Percentiles rank a stretch among this genome's conserved stretches.
Evolutionary conservation across 371 early-diverging fungal genomes (phyloP).

Genomic region (Entomophthora muscae): DNA sequence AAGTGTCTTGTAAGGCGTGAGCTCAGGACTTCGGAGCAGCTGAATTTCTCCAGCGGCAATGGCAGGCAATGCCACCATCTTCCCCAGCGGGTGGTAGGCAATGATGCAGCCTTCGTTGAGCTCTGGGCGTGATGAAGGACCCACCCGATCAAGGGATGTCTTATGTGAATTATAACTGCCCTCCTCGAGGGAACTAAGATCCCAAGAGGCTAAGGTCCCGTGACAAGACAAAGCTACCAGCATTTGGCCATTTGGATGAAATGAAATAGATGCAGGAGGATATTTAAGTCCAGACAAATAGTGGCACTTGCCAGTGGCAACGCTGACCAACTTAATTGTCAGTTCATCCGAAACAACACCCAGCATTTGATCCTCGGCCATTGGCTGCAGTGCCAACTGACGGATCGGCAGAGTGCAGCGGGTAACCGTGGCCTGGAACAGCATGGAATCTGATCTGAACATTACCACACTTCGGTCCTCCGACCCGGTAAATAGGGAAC

Average conservation of each 20-base stretch:
- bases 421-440: not conserved
- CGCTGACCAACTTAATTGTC: not conserved
- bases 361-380: not conserved
- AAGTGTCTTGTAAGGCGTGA: not conserved
- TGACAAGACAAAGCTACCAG: not conserved
- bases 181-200: not conserved
- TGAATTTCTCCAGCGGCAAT: not conserved
- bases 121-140: not conserved
- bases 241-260: not conserved
- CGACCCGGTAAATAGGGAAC: not conserved
- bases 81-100: not conserved
- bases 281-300: not conserved
- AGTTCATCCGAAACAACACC: not conserved
- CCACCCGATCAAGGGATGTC: not conserved
- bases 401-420: conserved; percentile 1
- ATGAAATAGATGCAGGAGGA: not conserved
- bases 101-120: not conserved
- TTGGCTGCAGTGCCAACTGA: not conserved
- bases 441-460: not conserved
- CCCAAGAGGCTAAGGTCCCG: not conserved
- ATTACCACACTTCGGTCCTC: not conserved
- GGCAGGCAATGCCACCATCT: not conserved
- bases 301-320: not conserved
- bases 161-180: not conserved
- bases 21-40: not conserved